Evolutionary conservation across 2,329 filamentous ascomycete genomes (phyloP), one percentile per base, ranked within the genome.

Genomic region (Cladobotryum mycophilum): DNA sequence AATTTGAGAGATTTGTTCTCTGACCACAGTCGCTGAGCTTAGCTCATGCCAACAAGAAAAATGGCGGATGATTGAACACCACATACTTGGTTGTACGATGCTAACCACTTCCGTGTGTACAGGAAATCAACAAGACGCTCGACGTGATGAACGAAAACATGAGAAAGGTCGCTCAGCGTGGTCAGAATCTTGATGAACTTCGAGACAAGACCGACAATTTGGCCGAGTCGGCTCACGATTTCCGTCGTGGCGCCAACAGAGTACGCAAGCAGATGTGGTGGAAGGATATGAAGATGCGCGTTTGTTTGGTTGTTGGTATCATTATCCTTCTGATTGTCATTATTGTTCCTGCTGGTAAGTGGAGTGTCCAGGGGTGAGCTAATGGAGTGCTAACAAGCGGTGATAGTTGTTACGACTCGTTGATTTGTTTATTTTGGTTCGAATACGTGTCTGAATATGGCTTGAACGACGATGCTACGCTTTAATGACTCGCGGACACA

Each of bases 231-330:
- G 92, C 93, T 53, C 90, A 96, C 70, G 90, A 89, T 56, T 99
- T 99, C 82, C 89, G 91, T 64, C 86, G 91, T 60, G 92, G 93
- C 58, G 93, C 95, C 72, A 99, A 97, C 78, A 80, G 89, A 63
- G 92, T 99, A 61, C 85, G 93, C 71, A 92, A 91, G 79, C 85
- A 95, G 73, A 97, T 97, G 92, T 97, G 92, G 92, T 97, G 91
- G 92, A 97, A 97, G 81, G 92, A 97, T 67, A 95, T 96, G 89
- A 97, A 97, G 84, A 99, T 99, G 93, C 85, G 93, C 71, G 93
- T 96, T 79, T 97, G 92, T 75, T 78, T 99, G 62, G 87, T 95
- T 67, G 79, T 85, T 53, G 93, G 91, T 64, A 87, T 99, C 71
- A 86, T 97, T 69, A 81, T 97, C 61, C 79, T 99, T 62, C 81